Percentiles rank a stretch among this genome's conserved stretches.
Conservation (phyloP, 106 monocot genomes). For the Posidonia australis region DNA sequence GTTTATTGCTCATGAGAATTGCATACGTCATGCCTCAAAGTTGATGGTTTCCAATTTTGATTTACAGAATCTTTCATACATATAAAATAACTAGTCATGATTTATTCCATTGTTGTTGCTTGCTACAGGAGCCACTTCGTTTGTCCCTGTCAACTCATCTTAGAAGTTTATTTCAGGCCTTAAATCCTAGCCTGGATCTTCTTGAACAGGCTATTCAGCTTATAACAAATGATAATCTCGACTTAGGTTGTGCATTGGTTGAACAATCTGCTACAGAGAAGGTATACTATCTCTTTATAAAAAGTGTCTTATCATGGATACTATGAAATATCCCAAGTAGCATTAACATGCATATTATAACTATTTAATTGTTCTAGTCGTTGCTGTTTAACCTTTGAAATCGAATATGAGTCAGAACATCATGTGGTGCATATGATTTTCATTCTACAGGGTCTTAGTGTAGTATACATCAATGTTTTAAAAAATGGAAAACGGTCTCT, state of each 20-base stretch:
- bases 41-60: conserved; percentile 84
- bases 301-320: neutral
- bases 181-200: conserved; percentile 44
- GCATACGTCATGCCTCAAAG: conserved; percentile 62
- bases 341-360: neutral
- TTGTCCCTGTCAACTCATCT: conserved; percentile 61
- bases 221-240: conserved; percentile 84
- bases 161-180: conserved; percentile 47
- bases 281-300: conserved; percentile 26
- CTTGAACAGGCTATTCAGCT: conserved; percentile 78
- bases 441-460: no score
- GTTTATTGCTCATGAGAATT: conserved; percentile 70
- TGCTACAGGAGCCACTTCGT: conserved; percentile 80
- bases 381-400: no score
- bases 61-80: no score
- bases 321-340: neutral
- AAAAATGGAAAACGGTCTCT: no score
- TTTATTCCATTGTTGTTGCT: neutral
- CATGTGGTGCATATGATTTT: no score
- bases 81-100: neutral
- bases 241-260: conserved; percentile 94
- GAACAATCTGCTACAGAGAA: conserved; percentile 81
- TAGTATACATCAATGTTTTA: no score
- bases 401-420: no score
- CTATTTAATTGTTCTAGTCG: neutral